phyloP scores from a whole-genome alignment of 2,329 filamentous ascomycete species.

The Fusarium xylarioides region DNA sequence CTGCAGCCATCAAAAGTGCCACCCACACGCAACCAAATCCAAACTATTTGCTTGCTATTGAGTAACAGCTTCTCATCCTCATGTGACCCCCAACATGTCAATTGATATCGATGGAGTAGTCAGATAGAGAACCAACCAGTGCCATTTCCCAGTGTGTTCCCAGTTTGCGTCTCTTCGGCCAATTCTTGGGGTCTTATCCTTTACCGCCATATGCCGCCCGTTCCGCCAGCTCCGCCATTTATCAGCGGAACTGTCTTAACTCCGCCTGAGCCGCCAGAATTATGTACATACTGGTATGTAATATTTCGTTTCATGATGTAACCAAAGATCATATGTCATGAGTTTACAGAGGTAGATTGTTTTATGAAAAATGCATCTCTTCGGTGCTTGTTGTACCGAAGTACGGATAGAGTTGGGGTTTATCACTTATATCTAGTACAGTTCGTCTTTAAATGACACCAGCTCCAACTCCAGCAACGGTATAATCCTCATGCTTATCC shows the following conservation, averaged over 20 bases:
- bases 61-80: slow-evolving; percentile 4
- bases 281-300: too few relatives aligned
- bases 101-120: slow-evolving; percentile 10
- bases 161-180: not conserved
- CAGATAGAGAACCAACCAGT: slow-evolving; percentile 6
- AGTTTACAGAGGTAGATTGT: not conserved
- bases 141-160: not conserved
- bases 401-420: not conserved
- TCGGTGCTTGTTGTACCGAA: not conserved
- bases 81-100: slow-evolving; percentile 8
- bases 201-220: slow-evolving; percentile 20
- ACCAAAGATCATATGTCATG: not conserved
- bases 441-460: not conserved
- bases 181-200: not conserved
- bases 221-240: slow-evolving; percentile 17
- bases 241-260: slow-evolving; percentile 5
- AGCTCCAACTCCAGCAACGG: not conserved
- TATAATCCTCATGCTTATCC: not conserved
- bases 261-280: slow-evolving; percentile 15
- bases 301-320: not conserved
- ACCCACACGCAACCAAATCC: not conserved
- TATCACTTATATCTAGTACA: not conserved
- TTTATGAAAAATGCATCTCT: not conserved
- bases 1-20: not conserved
- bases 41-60: slow-evolving; percentile 1